Evolutionary conservation across 2,329 filamentous ascomycete genomes (phyloP), one percentile per base, ranked within the genome.

Genomic region (Alternaria metachromatica): DNA sequence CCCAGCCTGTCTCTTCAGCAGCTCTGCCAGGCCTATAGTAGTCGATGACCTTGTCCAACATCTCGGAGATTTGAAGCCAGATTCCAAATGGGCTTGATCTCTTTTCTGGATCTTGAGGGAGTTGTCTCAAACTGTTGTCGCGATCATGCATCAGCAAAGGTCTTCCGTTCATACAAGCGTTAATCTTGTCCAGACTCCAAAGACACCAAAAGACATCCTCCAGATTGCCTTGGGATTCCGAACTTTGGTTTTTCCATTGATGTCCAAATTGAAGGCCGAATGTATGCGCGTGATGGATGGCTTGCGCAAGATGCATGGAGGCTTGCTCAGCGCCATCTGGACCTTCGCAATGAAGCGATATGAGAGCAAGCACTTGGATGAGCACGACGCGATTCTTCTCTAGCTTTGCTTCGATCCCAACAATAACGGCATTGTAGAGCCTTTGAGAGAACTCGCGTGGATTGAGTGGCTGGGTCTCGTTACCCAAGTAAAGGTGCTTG

Each of bases 151-250:
- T 84, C 48, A 84, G 78, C 53, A 83, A 69, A 4, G 83, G 83
- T 44, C 84, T 76, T 15, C 82, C 83, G 51, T 84, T 82, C 67
- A 83, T 82, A 45, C 80, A 82, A 6, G 82, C 81, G 54, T 84
- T 85, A 48, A 84, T 75, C 51, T 83, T 82, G 62, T 85, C 83
- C 2, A 85, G 75, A 64, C 80, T 81, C 82, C 83, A 85, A 2
- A 85, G 72, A 67, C 81, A 83, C 83, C 83, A 85, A 64, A 85
- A 85, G 0, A 85, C 70, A 41, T 82, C 77, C 63, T 85, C 82
- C 30, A 82, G 71, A 28, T 81, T 77, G 12, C 80, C 79, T 51
- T 78, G 74, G 3, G 74, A 77, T 28, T 79, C 77, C 15, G 77
- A 78, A 61, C 75, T 78, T 56, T 79, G 76, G 21, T 78, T 77